Conservation (phyloP, 768 basidiomycete species). For the Leccinum broughii region DNA sequence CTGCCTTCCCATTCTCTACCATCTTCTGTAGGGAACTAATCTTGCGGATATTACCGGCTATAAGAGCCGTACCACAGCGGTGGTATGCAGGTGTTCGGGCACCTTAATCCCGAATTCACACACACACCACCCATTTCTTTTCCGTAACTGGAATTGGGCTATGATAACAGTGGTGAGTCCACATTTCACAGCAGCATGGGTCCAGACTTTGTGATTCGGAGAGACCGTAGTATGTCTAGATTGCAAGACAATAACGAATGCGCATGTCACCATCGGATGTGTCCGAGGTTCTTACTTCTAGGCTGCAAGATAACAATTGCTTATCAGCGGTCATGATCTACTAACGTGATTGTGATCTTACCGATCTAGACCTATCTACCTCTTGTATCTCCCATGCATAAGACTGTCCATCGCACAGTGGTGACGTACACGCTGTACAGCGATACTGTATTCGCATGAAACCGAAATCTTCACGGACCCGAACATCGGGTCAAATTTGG, state of each 20-base stretch:
- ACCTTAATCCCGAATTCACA: neutral
- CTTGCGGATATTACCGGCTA: neutral
- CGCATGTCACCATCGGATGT: neutral
- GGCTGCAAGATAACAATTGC: neutral
- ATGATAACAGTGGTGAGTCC: neutral
- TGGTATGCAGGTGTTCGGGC: neutral
- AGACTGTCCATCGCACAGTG: slow-evolving; percentile 2
- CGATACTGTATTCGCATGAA: neutral
- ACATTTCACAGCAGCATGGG: neutral
- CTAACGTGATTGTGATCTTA: slow-evolving; percentile 4
- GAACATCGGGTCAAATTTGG: neutral
- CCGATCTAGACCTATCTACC: slow-evolving; percentile 4
- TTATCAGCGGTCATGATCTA: neutral
- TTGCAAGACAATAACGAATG: neutral
- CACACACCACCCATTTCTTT: neutral
- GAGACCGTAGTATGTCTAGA: neutral
- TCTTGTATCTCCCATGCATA: neutral
- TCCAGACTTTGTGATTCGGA: neutral
- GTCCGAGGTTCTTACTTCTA: neutral
- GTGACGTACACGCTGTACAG: neutral
- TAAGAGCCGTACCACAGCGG: neutral
- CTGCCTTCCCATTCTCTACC: no score
- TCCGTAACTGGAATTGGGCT: neutral
- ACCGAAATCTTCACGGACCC: neutral
- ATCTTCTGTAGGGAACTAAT: neutral